These are phyloP conservation scores for Phoma sp. DNA, from an alignment of 2,329 filamentous ascomycete genomes.

Conservation along the genomic window DNA sequence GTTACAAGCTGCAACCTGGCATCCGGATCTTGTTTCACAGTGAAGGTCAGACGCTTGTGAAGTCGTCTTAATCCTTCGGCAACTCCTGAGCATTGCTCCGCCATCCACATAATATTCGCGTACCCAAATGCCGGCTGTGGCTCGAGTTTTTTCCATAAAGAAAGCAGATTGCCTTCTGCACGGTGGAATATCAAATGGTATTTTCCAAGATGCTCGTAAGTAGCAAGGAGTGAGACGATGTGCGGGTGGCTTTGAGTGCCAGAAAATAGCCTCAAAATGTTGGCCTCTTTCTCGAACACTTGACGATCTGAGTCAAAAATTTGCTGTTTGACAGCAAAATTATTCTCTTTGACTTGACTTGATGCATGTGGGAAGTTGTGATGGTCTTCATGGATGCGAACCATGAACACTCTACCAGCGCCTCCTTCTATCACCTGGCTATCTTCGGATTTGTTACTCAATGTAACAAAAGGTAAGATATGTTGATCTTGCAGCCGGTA, in stretches of 20 bases:
- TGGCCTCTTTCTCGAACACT: constrained; percentile 16
- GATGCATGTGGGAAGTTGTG: constrained; percentile 15
- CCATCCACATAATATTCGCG: constrained; percentile 12
- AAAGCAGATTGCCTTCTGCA: constrained; percentile 22
- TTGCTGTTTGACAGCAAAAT: constrained; percentile 26
- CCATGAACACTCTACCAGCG: constrained; percentile 22
- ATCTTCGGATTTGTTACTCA: not conserved
- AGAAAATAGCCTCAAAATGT: constrained; percentile 21
- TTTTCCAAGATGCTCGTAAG: constrained; percentile 23
- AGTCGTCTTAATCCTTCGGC: constrained; percentile 19
- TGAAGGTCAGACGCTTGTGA: not conserved
- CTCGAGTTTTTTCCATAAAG: constrained; percentile 14
- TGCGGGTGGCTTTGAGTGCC: constrained; percentile 17
- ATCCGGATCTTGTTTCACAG: no score
- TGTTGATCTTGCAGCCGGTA: constrained; percentile 21
- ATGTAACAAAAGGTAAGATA: constrained; percentile 20
- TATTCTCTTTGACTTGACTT: not conserved
- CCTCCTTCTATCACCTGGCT: not conserved
- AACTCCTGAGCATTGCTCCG: constrained; percentile 22
- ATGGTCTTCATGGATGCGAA: constrained; percentile 21
- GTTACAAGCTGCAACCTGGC: not conserved
- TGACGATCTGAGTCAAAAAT: constrained; percentile 3
- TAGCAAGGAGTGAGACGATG: constrained; percentile 24
- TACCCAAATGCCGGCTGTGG: not conserved
- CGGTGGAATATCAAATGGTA: constrained; percentile 26